Percentiles rank a stretch among this genome's conserved stretches.
phyloP scores from a whole-genome alignment of 805 yeast species.

The Wickerhamiella sorbophila region DNA sequence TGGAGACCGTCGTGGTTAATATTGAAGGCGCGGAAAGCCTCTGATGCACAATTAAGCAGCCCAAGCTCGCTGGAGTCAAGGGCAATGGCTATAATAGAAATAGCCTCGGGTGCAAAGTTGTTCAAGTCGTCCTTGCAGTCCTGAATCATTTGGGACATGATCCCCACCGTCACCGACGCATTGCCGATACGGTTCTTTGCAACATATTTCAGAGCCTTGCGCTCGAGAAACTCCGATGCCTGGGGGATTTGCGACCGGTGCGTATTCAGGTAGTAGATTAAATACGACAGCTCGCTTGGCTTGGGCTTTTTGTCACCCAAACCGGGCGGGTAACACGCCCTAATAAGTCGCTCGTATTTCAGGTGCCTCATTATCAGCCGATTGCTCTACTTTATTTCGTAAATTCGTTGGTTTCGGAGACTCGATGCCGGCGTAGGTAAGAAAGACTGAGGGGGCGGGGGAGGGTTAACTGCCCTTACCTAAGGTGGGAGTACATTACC shows the following conservation, averaged over 20 bases:
- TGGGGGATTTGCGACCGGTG: conserved; percentile 80
- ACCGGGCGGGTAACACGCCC: conserved; percentile 90
- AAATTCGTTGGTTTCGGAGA: too few species aligned
- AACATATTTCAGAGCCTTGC: conserved; percentile 47
- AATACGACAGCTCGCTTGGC: conserved; percentile 76
- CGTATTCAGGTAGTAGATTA: conserved; percentile 80
- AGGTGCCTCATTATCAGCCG: background rate
- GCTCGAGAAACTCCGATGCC: conserved; percentile 55
- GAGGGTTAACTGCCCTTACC: background rate
- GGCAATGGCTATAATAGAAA: conserved; percentile 42
- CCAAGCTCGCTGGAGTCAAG: conserved; percentile 41
- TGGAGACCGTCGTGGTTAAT: conserved; percentile 43
- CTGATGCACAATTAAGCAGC: conserved; percentile 32
- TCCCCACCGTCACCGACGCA: conserved; percentile 63
- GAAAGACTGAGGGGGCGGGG: background rate
- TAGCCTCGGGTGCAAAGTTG: conserved; percentile 58
- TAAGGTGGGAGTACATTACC: too few species aligned
- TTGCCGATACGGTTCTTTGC: conserved; percentile 58
- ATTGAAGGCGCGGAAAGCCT: conserved; percentile 29
- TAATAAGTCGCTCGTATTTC: conserved; percentile 51
- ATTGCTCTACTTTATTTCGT: too few species aligned
- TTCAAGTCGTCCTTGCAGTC: conserved; percentile 74
- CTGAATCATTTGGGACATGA: conserved; percentile 52
- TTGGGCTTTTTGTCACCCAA: conserved; percentile 81
- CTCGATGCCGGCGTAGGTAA: background rate